phyloP scores from a whole-genome alignment of 768 basidiomycete genomes.

The Tricholoma sp. region DNA sequence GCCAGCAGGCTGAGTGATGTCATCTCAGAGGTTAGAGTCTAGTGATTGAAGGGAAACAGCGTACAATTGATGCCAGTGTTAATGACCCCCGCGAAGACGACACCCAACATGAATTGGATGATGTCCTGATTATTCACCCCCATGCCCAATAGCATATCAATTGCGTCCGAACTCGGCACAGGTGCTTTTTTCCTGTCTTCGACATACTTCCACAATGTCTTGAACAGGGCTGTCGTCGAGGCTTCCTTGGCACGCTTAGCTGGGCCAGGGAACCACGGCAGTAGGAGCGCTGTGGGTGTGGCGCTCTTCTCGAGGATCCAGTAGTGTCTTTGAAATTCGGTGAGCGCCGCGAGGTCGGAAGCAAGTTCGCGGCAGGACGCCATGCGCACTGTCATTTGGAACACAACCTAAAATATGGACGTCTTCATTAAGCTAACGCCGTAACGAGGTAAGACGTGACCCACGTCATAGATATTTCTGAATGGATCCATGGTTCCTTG shows the following conservation, averaged over 20 bases:
- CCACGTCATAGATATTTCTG: constrained; percentile 20
- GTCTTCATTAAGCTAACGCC: no score
- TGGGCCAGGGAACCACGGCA: constrained; percentile 30
- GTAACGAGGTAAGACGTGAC: background rate
- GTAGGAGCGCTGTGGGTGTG: constrained; percentile 24
- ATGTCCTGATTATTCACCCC: constrained; percentile 22
- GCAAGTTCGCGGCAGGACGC: constrained; percentile 23
- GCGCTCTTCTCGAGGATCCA: constrained; percentile 25
- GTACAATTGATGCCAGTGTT: constrained; percentile 16
- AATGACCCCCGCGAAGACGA: constrained; percentile 31
- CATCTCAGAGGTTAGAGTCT: background rate
- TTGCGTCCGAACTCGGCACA: constrained; percentile 21
- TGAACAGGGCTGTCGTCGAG: constrained; percentile 26
- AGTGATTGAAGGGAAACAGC: background rate
- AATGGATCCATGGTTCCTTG: constrained; percentile 21
- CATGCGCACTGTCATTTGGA: constrained; percentile 27
- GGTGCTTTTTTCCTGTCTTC: constrained; percentile 20
- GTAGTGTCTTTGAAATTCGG: constrained; percentile 15
- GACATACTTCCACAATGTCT: constrained; percentile 19
- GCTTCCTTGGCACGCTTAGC: constrained; percentile 23
- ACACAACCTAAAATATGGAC: constrained; percentile 15
- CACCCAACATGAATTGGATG: constrained; percentile 24
- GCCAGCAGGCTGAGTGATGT: constrained; percentile 29
- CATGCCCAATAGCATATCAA: constrained; percentile 27
- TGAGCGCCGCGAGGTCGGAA: constrained; percentile 11